These are phyloP conservation scores for Hymenoscyphus occultus DNA, from an alignment of 2,329 filamentous ascomycete genomes.

Conservation along the genomic window DNA sequence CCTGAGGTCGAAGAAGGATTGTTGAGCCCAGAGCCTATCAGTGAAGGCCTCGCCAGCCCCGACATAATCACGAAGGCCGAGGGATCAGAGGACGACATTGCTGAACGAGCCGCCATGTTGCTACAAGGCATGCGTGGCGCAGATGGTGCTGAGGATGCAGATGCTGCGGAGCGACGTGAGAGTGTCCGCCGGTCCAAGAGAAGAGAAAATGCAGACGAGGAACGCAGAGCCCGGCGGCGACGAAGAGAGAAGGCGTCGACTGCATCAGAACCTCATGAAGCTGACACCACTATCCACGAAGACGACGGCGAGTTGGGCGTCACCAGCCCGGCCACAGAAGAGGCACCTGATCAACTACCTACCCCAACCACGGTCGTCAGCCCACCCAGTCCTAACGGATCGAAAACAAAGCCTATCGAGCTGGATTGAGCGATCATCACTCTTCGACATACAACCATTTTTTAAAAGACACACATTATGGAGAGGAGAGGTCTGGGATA, in stretches of 20 bases:
- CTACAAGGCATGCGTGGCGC: constrained; percentile 77
- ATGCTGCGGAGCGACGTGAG: constrained; percentile 52
- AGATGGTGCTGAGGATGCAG: constrained; percentile 51
- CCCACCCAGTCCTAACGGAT: constrained; percentile 34
- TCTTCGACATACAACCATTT: constrained; percentile 5
- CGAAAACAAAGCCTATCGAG: constrained; percentile 31
- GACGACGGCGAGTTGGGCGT: constrained; percentile 12
- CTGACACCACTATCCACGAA: constrained; percentile 19
- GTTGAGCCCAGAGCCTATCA: constrained; percentile 48
- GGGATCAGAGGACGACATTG: constrained; percentile 62
- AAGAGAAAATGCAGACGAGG: constrained; percentile 72
- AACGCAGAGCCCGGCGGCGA: constrained; percentile 64
- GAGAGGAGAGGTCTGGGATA: not conserved
- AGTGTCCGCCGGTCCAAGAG: constrained; percentile 56
- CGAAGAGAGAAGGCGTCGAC: constrained; percentile 59
- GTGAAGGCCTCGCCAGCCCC: constrained; percentile 34
- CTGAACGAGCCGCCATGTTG: constrained; percentile 77
- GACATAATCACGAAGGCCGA: constrained; percentile 27
- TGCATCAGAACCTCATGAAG: constrained; percentile 23
- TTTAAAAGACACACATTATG: not conserved
- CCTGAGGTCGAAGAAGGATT: constrained; percentile 53
- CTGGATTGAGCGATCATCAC: constrained; percentile 23
- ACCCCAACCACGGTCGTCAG: constrained; percentile 34
- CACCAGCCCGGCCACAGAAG: not conserved
- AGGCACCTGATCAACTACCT: constrained; percentile 22